Conservation (phyloP, 306 rosid species). For the Vigna unguiculata region DNA sequence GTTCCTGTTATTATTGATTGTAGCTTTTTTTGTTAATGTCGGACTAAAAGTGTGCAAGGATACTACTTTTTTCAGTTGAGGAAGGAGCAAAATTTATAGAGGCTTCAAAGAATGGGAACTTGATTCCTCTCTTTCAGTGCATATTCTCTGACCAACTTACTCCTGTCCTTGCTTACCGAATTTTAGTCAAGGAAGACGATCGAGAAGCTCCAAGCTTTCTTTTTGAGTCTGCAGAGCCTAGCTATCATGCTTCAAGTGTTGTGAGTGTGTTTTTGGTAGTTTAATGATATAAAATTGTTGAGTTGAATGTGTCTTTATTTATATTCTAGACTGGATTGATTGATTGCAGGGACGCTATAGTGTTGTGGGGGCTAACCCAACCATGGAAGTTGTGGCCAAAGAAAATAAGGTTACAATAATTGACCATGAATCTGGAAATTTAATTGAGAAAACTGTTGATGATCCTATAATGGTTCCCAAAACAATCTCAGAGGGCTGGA, state of each 20-base stretch:
- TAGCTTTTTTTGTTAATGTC: not conserved
- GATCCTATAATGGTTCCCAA: slow-evolving; percentile 74
- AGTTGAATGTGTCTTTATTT: not conserved
- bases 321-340: slow-evolving; percentile 38
- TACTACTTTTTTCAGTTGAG: slow-evolving; percentile 45
- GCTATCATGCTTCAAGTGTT: slow-evolving; percentile 34
- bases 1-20: slow-evolving; percentile 2
- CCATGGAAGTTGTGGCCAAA: slow-evolving; percentile 82
- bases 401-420: slow-evolving; percentile 70
- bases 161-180: slow-evolving; percentile 83
- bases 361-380: slow-evolving; percentile 79
- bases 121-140: slow-evolving; percentile 69
- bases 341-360: slow-evolving; percentile 82
- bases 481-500: slow-evolving; percentile 72
- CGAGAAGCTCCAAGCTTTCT: slow-evolving; percentile 88
- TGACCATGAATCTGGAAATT: slow-evolving; percentile 69
- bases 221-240: slow-evolving; percentile 82
- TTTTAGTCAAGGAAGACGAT: slow-evolving; percentile 74
- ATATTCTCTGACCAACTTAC: slow-evolving; percentile 86
- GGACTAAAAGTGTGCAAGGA: not conserved
- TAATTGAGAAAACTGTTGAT: slow-evolving; percentile 64
- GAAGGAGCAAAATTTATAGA: slow-evolving; percentile 57
- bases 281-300: slow-evolving; percentile 25
- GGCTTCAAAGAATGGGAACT: slow-evolving; percentile 65
- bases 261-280: slow-evolving; percentile 40